Evolutionary conservation across 306 rosid genomes (phyloP).

Genomic region (Cajanus cajan): DNA sequence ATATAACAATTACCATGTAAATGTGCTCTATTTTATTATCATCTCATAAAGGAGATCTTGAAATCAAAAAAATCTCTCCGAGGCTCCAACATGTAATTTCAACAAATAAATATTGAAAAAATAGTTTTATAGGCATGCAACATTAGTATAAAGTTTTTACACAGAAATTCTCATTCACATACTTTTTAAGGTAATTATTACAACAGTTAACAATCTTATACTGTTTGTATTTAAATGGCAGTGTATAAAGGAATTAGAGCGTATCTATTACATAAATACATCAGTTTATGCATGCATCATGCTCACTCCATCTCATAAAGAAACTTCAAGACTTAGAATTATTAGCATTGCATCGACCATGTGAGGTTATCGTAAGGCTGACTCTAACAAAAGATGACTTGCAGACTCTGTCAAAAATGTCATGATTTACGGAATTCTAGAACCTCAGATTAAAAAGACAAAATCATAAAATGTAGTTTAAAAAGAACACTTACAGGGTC

Average conservation of each 20-base stretch:
- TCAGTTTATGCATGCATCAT: conserved; percentile 10
- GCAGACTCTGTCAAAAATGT: not conserved
- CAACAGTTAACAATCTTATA: too few species aligned
- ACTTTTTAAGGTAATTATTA: too few species aligned
- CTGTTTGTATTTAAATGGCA: too few species aligned
- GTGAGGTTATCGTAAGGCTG: not conserved
- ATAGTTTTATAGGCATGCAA: not conserved
- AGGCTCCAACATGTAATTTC: not conserved
- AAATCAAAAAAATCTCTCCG: conserved; percentile 3
- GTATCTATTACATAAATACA: not conserved
- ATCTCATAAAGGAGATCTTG: conserved; percentile 15
- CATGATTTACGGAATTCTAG: not conserved
- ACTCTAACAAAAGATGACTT: not conserved
- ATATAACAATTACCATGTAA: conserved; percentile 1
- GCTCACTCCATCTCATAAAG: not conserved
- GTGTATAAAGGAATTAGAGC: not conserved
- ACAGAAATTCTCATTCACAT: not conserved
- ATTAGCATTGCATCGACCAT: conserved; percentile 4
- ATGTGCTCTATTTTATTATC: conserved; percentile 18
- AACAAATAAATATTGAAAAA: not conserved
- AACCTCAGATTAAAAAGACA: not conserved
- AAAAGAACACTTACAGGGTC: conserved; percentile 56
- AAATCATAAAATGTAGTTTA: not conserved
- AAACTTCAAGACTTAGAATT: not conserved
- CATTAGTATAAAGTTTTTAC: not conserved